Conservation (phyloP, 371 early-diverging fungal species). For the Amoeboaphelidium protococcarum region DNA sequence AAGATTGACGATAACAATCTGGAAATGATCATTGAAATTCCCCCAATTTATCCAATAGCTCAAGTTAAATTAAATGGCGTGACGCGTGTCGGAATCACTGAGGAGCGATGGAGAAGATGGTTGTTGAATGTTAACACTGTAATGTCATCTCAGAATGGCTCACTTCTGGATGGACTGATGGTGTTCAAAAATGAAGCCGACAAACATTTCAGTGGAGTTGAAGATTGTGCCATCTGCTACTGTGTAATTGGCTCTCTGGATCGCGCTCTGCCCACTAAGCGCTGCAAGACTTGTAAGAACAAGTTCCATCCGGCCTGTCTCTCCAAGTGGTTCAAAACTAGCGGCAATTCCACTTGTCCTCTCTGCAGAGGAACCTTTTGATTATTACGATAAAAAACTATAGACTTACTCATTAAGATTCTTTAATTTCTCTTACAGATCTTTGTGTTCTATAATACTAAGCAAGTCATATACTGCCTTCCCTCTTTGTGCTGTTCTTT, state of each 20-base stretch:
- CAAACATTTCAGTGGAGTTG: constrained; percentile 74
- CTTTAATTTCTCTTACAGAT: no score
- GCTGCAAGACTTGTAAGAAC: constrained; percentile 82
- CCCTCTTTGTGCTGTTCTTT: no score
- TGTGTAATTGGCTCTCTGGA: constrained; percentile 67
- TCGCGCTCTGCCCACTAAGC: constrained; percentile 60
- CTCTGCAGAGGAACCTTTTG: constrained; percentile 63
- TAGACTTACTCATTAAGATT: no score
- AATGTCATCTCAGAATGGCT: constrained; percentile 52
- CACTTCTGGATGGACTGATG: constrained; percentile 44
- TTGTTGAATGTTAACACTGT: constrained; percentile 43
- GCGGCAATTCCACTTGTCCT: constrained; percentile 70
- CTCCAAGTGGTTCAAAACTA: constrained; percentile 78
- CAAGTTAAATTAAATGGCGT: constrained; percentile 50
- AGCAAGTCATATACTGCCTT: no score
- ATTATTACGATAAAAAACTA: background rate
- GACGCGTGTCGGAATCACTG: constrained; percentile 46
- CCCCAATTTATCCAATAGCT: constrained; percentile 46
- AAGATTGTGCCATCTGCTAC: constrained; percentile 88
- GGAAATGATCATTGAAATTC: constrained; percentile 55
- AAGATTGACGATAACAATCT: constrained; percentile 56
- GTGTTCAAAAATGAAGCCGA: constrained; percentile 51
- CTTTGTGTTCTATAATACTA: no score
- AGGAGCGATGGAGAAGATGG: constrained; percentile 72
- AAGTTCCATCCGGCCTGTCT: constrained; percentile 79